Conservation (phyloP, 2,329 filamentous ascomycete species). For the Pseudogymnoascus sp. region DNA sequence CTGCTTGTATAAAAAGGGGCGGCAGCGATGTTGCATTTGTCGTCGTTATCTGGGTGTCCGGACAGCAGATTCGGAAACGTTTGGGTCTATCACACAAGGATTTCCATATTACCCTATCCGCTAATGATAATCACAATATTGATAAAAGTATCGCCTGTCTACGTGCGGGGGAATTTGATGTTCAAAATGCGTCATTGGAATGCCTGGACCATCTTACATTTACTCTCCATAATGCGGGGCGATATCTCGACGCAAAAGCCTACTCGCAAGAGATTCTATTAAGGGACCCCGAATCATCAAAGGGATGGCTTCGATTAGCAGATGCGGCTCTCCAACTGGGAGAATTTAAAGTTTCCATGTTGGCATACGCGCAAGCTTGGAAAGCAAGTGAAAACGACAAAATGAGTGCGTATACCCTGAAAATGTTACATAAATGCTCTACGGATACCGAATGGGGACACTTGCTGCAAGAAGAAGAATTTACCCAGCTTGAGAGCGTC, state of each 20-base stretch:
- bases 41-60: slow-evolving; percentile 16
- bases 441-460: background rate
- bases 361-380: slow-evolving; percentile 10
- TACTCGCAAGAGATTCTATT: slow-evolving; percentile 5
- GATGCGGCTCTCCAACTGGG: background rate
- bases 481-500: background rate
- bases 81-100: slow-evolving; percentile 13
- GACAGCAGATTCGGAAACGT: slow-evolving; percentile 14
- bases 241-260: background rate
- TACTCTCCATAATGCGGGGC: slow-evolving; percentile 10
- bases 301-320: slow-evolving; percentile 6
- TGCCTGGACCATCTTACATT: slow-evolving; percentile 16
- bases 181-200: slow-evolving; percentile 5
- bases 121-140: background rate
- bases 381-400: background rate
- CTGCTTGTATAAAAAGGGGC: background rate
- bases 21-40: background rate
- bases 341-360: slow-evolving; percentile 3
- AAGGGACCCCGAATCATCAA: slow-evolving; percentile 2
- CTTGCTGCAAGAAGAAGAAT: slow-evolving; percentile 6
- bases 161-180: background rate
- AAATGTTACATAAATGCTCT: slow-evolving; percentile 2
- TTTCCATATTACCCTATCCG: slow-evolving; percentile 15
- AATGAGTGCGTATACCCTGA: background rate
- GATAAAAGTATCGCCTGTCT: slow-evolving; percentile 4